Evolutionary conservation across 495 filamentous ascomycete species (phyloP), one percentile per base, ranked within the genome.

Genomic region (Articulospora tetracladia): DNA sequence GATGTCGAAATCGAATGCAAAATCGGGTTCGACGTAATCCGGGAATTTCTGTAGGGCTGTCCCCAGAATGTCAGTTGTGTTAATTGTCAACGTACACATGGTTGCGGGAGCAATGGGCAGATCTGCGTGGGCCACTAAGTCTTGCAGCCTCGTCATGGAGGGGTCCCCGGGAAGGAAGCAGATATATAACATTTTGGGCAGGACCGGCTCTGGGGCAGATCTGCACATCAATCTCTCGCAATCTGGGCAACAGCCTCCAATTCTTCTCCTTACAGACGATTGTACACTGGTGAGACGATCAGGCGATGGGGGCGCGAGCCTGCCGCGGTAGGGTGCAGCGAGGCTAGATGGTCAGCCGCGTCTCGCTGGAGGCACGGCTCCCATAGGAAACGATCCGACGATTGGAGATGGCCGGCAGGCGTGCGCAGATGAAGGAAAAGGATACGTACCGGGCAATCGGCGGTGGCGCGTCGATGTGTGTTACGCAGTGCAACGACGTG

Each of bases 31-130:
- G 23, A 50, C 17, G 51, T 63, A 63, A 8, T 54, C 50, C 0
- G 62, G 57, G 36, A 66, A 66, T 3, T 44, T 44, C 57, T 61
- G 50, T 54, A 58, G 23, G 13, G 52, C 0, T 34, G 59, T 24
- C n/a, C 41, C 57, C 58, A 64, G 58, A 1, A 62, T 36, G 58
- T 67, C 55, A 67, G 65, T 23, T 49, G 58, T 62, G 54, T 60
- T 66, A 3, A 66, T 19, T 19, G 60, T 58, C 7, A 63, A 47
- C 11, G 54, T 63, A 50, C 53, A 44, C 17, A 60, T 53, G 55
- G 63, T 66, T 15, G 28, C 36, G 41, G 8, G 44, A 32, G 49
- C 52, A 44, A 19, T 12, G 10, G 39, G 11, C 39, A 32, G 30
- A 32, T 32, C 30, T 32, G 13, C 13, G 41, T 59, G 56, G 44